Percentiles rank a stretch among this genome's conserved stretches.
Evolutionary conservation across 495 filamentous ascomycete genomes (phyloP).

Genomic region (Trichoderma erinaceum): DNA sequence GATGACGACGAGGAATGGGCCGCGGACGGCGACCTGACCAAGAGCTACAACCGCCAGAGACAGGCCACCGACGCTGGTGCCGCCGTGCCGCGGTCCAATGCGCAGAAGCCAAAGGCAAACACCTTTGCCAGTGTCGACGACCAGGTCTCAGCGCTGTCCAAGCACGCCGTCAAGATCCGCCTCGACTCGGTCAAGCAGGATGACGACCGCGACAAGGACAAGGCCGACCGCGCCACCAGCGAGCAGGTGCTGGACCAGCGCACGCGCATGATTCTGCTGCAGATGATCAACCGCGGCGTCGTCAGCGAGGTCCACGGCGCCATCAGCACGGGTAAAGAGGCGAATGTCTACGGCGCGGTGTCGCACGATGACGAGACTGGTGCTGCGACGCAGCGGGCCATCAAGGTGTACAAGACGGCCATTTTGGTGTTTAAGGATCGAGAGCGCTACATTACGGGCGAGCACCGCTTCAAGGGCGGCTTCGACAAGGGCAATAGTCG

Average conservation of each 20-base stretch:
- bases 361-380: constrained; percentile 43
- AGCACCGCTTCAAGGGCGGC: constrained; percentile 67
- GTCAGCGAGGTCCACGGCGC: constrained; percentile 81
- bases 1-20: constrained; percentile 54
- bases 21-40: constrained; percentile 67
- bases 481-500: constrained; percentile 89
- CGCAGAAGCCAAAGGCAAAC: constrained; percentile 79
- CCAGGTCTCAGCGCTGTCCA: constrained; percentile 73
- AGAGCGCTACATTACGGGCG: constrained; percentile 88
- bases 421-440: constrained; percentile 97
- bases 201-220: constrained; percentile 59
- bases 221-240: constrained; percentile 83
- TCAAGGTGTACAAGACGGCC: constrained; percentile 97
- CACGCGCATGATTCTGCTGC: constrained; percentile 88
- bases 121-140: constrained; percentile 74
- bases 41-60: constrained; percentile 85
- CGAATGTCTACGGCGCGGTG: constrained; percentile 80
- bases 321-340: constrained; percentile 92
- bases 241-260: constrained; percentile 91
- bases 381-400: constrained; percentile 53
- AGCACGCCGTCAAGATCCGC: constrained; percentile 83
- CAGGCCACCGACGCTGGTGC: constrained; percentile 46
- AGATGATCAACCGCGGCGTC: constrained; percentile 87
- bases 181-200: constrained; percentile 61
- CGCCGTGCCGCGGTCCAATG: constrained; percentile 66